Base-by-base conservation (phyloP, 179 eudicot species). In the Spergularia azorica region DNA sequence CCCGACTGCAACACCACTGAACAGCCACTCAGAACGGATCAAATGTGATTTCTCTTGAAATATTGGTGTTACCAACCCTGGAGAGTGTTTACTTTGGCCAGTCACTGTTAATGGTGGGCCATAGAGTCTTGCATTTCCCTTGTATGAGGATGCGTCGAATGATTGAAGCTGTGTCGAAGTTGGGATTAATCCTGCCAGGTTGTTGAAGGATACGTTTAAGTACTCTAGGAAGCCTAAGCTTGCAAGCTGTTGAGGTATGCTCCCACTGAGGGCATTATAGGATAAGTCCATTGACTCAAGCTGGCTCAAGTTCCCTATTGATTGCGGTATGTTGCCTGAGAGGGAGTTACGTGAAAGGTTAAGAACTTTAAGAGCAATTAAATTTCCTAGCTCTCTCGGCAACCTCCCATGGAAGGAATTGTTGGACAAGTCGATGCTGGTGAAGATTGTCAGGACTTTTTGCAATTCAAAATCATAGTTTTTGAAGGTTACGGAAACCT, bases 251-350 rank as follows among this genome's bases (percentile, higher is more conserved):
- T 46, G 41, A 43, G 90, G 90, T 26, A 85, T 85, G 6, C 20
- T 61, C 58, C 88, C 90, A 46, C 69, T 78, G 46, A 88, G 52
- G 39, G 72, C 20, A 20, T 75, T 82, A 8, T 38, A 75, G 0
- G 85, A 75, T 52, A 82, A 57, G 68, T 89, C 92, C 61, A 89
- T n/a, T 17, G 90, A 82, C 59, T 83, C 87, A 0, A 85, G 83
- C 67, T 80, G 79, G 12, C 32, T 69, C 60, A 89, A 55, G 2
- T 84, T 85, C 20, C 87, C 89, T 2, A 88, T 39, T 17, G 88
- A 80, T 56, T 71, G 17, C 67, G 90, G 88, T 64, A 88, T 84
- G 4, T 10, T 3, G 26, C 88, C 92, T 0, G 74, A 69, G 63
- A 85, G 26, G 0, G 62, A 67, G 70, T 89, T 89, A 58, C 78